These are phyloP conservation scores for Fragaria nilgerrensis DNA, from an alignment of 306 rosid species.

Conservation along the genomic window DNA sequence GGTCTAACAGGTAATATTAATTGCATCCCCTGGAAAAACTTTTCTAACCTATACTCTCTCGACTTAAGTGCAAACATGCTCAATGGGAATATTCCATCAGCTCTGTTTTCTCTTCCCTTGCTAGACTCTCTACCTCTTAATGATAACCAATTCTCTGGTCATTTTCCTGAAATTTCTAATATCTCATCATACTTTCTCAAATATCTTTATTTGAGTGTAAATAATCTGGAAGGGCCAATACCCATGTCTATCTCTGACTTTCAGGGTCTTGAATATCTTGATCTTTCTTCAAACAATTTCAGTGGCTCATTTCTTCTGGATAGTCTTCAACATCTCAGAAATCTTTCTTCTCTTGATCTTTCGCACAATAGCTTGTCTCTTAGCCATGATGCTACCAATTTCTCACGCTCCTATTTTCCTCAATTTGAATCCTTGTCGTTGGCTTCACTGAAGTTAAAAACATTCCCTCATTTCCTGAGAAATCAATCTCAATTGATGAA, in stretches of 20 bases:
- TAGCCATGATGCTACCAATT: not conserved
- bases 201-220: constrained; percentile 34
- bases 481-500: accelerated
- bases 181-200: constrained; percentile 16
- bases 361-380: constrained; percentile 13
- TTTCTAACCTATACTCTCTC: constrained; percentile 6
- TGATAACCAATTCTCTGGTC: constrained; percentile 14
- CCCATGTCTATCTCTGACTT: constrained; percentile 26
- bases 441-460: constrained; percentile 17
- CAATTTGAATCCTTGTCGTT: not conserved
- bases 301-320: constrained; percentile 2
- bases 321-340: not conserved
- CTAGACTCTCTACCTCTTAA: not conserved
- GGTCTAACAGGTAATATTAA: constrained; percentile 22
- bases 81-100: constrained; percentile 18
- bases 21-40: constrained; percentile 19
- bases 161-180: constrained; percentile 3
- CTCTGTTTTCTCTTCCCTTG: constrained; percentile 26
- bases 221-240: constrained; percentile 41
- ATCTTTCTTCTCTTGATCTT: constrained; percentile 17
- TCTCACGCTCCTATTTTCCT: not conserved
- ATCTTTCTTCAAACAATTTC: constrained; percentile 27
- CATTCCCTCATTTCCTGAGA: constrained; percentile 19
- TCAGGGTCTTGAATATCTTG: not conserved
- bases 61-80: constrained; percentile 16